Evolutionary conservation across 2,329 filamentous ascomycete species (phyloP).

Genomic region (Xylariales sp.): DNA sequence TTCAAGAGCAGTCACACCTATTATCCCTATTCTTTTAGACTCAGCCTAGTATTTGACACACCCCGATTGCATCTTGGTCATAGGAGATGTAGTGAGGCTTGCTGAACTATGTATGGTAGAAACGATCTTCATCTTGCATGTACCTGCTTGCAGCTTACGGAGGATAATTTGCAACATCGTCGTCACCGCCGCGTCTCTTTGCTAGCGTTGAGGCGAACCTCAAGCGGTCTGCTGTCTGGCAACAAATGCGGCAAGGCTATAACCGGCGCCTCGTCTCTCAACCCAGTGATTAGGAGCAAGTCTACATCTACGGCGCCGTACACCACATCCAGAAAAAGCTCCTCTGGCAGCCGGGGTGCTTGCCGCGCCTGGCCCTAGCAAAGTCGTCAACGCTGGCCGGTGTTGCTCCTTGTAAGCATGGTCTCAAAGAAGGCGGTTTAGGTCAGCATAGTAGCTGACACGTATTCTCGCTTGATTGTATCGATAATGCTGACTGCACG

Average conservation of each 20-base stretch:
- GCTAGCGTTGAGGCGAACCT: constrained; percentile 43
- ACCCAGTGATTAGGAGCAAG: constrained; percentile 57
- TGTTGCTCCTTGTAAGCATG: constrained; percentile 60
- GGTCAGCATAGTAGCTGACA: constrained; percentile 40
- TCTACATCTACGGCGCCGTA: constrained; percentile 36
- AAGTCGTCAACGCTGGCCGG: constrained; percentile 47
- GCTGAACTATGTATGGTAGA: too few species aligned
- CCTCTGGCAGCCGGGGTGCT: constrained; percentile 41
- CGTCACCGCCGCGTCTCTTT: constrained; percentile 32
- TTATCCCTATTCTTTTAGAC: too few species aligned
- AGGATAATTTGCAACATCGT: constrained; percentile 26
- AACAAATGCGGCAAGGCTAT: constrained; percentile 49
- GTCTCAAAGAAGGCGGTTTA: constrained; percentile 43
- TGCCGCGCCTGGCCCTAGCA: constrained; percentile 40
- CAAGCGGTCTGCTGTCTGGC: constrained; percentile 44
- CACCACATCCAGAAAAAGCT: constrained; percentile 47
- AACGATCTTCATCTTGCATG: too few species aligned
- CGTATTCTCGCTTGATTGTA: constrained; percentile 52
- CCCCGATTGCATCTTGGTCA: too few species aligned
- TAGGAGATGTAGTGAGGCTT: too few species aligned
- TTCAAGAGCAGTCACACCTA: too few species aligned
- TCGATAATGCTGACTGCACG: constrained; percentile 52
- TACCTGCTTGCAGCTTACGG: too few species aligned
- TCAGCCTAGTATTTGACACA: too few species aligned
- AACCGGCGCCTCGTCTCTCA: constrained; percentile 57